These are phyloP conservation scores for Blastocystis sp. DNA, from an alignment of 352 stramenopile species.

Conservation along the genomic window DNA sequence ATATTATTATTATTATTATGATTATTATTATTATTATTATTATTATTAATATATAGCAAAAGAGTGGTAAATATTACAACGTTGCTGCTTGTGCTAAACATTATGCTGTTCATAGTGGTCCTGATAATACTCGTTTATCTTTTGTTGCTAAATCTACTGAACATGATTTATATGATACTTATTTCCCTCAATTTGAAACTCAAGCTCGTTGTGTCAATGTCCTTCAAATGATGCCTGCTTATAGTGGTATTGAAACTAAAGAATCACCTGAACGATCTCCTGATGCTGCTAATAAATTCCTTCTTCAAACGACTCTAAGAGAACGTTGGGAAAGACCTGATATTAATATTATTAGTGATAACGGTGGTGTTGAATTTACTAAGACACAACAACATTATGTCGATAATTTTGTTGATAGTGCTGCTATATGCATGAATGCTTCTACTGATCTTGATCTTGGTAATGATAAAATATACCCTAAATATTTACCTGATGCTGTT, in stretches of 20 bases:
- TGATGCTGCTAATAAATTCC: background rate
- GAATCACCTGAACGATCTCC: background rate
- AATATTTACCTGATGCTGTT: background rate
- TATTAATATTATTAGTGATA: constrained; percentile 5
- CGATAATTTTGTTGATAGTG: background rate
- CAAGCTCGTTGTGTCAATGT: background rate
- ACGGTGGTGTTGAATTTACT: background rate
- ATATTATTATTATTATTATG: too few species aligned
- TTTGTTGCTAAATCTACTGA: constrained; percentile 2
- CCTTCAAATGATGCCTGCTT: constrained; percentile 9
- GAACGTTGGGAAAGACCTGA: background rate
- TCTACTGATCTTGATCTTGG: background rate
- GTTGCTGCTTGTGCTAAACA: constrained; percentile 8
- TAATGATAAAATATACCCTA: background rate
- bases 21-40: too few species aligned
- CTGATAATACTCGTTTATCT: background rate
- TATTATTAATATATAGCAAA: too few species aligned
- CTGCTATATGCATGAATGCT: background rate
- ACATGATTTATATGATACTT: constrained; percentile 2
- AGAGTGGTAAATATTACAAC: background rate
- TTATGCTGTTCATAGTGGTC: background rate
- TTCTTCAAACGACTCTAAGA: background rate
- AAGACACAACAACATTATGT: too few species aligned
- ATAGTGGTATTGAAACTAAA: constrained; percentile 3
- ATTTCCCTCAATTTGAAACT: constrained; percentile 5